A percentile compares a stretch with the other conserved stretches of the same genome.
These are phyloP conservation scores for Alternaria panax DNA, from an alignment of 2,329 filamentous ascomycete genomes.

Conservation along the genomic window DNA sequence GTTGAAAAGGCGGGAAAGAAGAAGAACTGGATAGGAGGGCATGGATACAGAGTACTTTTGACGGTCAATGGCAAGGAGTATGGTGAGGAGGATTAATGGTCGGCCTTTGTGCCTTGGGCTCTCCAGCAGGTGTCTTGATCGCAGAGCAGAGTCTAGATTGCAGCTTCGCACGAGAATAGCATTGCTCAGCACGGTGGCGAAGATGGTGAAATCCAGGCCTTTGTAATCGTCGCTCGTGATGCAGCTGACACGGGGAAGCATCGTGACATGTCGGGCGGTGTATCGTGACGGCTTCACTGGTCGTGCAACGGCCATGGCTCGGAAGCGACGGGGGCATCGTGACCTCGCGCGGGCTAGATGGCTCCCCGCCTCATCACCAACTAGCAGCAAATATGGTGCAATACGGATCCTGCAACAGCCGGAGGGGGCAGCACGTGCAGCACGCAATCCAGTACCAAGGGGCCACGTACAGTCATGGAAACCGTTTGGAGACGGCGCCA, in stretches of 20 bases:
- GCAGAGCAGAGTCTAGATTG: not conserved
- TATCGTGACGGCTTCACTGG: conserved; percentile 21
- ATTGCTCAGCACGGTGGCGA: conserved; percentile 24
- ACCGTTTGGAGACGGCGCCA: conserved; percentile 25
- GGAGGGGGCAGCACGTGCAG: conserved; percentile 34
- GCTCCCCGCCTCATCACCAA: conserved; percentile 8
- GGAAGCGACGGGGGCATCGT: conserved; percentile 26
- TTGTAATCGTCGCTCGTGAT: conserved; percentile 1
- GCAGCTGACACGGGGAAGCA: conserved; percentile 16
- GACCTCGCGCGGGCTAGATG: conserved; percentile 17
- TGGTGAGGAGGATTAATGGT: conserved; percentile 20
- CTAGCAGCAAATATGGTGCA: not conserved
- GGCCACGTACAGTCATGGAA: conserved; percentile 38
- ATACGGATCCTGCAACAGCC: not conserved
- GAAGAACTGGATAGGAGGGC: conserved; percentile 48
- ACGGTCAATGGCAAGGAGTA: conserved; percentile 38
- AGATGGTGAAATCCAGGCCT: conserved; percentile 24
- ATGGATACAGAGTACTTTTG: conserved; percentile 40
- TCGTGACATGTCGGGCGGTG: conserved; percentile 41
- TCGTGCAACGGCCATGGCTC: conserved; percentile 12
- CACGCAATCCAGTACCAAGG: conserved; percentile 29
- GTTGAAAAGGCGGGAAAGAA: conserved; percentile 51
- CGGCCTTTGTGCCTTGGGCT: not conserved
- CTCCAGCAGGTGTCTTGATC: not conserved
- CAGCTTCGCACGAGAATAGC: conserved; percentile 6